Percentiles rank a stretch among this genome's conserved stretches.
These are phyloP conservation scores for Neoboletus magnificus DNA, from an alignment of 768 basidiomycete genomes.

Conservation along the genomic window DNA sequence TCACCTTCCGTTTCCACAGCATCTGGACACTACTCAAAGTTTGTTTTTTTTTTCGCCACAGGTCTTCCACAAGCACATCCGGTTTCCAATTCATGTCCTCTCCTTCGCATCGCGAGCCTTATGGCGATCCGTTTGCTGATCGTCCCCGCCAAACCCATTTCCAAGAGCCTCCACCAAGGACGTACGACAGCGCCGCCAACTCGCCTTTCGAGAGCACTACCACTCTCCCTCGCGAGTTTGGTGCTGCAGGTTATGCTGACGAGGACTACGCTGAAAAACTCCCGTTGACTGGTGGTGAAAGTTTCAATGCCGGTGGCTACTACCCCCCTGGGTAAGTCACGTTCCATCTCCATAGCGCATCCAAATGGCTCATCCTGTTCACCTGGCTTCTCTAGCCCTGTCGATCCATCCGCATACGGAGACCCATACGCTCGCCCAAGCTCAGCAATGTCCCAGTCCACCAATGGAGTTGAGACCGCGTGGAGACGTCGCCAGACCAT, in stretches of 20 bases:
- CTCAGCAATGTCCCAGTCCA: slow-evolving; percentile 52
- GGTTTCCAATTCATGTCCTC: slow-evolving; percentile 23
- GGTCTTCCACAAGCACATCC: neutral
- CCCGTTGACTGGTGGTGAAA: slow-evolving; percentile 61
- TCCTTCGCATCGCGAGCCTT: slow-evolving; percentile 32
- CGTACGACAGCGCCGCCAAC: slow-evolving; percentile 38
- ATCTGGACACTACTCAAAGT: slow-evolving; percentile 8
- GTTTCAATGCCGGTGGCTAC: slow-evolving; percentile 53
- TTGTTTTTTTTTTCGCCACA: slow-evolving; percentile 8
- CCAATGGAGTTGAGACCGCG: slow-evolving; percentile 56
- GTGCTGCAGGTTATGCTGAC: slow-evolving; percentile 46
- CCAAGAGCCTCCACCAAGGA: slow-evolving; percentile 53
- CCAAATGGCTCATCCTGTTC: neutral
- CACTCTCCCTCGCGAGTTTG: slow-evolving; percentile 53
- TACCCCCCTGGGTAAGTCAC: slow-evolving; percentile 70
- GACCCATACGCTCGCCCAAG: slow-evolving; percentile 61
- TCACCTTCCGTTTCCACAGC: slow-evolving; percentile 3
- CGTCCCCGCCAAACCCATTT: slow-evolving; percentile 54
- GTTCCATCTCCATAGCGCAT: neutral
- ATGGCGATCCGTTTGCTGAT: slow-evolving; percentile 73
- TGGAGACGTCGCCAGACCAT: slow-evolving; percentile 83
- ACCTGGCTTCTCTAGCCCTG: slow-evolving; percentile 32
- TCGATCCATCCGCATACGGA: slow-evolving; percentile 60
- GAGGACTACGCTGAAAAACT: slow-evolving; percentile 76
- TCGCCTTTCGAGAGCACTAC: slow-evolving; percentile 57